Evolutionary conservation across 1,284 basidiomycete genomes (phyloP).

Genomic region (Somion occarium): DNA sequence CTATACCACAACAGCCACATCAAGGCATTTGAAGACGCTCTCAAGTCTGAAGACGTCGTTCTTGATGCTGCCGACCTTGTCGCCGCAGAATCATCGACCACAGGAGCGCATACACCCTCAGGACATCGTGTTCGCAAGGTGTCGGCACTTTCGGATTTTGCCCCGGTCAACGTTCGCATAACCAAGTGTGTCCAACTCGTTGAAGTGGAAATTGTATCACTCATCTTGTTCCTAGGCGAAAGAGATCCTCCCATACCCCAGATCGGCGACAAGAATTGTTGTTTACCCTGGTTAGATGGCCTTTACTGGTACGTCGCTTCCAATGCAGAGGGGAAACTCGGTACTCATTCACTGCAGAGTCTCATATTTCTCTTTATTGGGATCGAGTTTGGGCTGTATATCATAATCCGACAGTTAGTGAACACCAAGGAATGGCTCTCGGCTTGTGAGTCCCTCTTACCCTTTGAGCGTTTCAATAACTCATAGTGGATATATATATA

Average conservation of each 20-base stretch:
- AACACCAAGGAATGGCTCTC: conserved; percentile 91
- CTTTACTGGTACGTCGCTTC: conserved; percentile 65
- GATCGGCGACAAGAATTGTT: conserved; percentile 68
- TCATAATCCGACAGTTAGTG: conserved; percentile 86
- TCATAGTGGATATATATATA: conserved; percentile 3
- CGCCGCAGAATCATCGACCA: conserved; percentile 27
- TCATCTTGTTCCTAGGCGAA: conserved; percentile 32
- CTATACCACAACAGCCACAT: conserved; percentile 52
- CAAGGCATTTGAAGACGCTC: conserved; percentile 62
- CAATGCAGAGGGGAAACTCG: neutral
- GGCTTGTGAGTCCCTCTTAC: conserved; percentile 57
- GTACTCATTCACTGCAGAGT: conserved; percentile 35
- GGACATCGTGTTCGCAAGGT: conserved; percentile 63
- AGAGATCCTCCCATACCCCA: conserved; percentile 41
- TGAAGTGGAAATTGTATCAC: neutral
- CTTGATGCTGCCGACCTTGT: conserved; percentile 30
- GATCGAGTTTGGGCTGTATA: conserved; percentile 83
- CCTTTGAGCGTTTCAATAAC: neutral
- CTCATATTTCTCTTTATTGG: conserved; percentile 85
- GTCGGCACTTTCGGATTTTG: conserved; percentile 88
- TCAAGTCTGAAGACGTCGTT: conserved; percentile 54
- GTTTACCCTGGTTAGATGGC: conserved; percentile 85
- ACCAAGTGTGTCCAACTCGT: conserved; percentile 42
- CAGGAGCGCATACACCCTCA: conserved; percentile 22
- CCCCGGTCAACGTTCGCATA: conserved; percentile 83